These are phyloP conservation scores for Candida sanyiensis DNA, from an alignment of 805 yeast species.

Conservation along the genomic window DNA sequence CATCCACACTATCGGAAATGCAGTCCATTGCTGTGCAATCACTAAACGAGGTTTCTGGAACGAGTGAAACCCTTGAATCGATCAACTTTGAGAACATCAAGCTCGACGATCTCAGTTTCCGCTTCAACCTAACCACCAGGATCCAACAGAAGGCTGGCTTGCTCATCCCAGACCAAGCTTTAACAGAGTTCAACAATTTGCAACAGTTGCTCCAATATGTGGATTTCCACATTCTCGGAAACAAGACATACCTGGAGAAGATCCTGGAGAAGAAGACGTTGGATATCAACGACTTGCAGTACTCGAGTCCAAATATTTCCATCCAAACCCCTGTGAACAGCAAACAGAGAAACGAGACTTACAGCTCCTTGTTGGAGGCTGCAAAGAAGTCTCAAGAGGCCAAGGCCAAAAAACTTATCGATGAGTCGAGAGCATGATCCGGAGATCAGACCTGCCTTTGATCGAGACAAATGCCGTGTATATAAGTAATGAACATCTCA, in stretches of 20 bases:
- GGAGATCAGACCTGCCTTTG: background rate
- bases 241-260: conserved; percentile 9
- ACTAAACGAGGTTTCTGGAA: conserved; percentile 15
- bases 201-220: conserved; percentile 6
- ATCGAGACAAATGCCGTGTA: conserved; percentile 1
- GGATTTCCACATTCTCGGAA: conserved; percentile 7
- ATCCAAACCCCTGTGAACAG: conserved; percentile 20
- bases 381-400: conserved; percentile 21
- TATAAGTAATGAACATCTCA: background rate
- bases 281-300: conserved; percentile 15
- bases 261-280: conserved; percentile 11
- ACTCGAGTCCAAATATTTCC: conserved; percentile 21
- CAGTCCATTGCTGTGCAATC: conserved; percentile 20
- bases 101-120: conserved; percentile 26
- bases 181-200: conserved; percentile 23
- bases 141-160: conserved; percentile 34
- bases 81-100: conserved; percentile 14
- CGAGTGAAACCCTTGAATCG: conserved; percentile 2
- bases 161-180: conserved; percentile 32
- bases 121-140: conserved; percentile 31
- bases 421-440: conserved; percentile 18
- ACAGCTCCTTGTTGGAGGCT: conserved; percentile 20
- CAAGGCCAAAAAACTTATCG: conserved; percentile 20
- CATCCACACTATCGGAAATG: conserved; percentile 23
- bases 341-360: conserved; percentile 21